These are phyloP conservation scores for Telfairia occidentalis DNA, from an alignment of 331 rosid genomes.

Conservation along the genomic window DNA sequence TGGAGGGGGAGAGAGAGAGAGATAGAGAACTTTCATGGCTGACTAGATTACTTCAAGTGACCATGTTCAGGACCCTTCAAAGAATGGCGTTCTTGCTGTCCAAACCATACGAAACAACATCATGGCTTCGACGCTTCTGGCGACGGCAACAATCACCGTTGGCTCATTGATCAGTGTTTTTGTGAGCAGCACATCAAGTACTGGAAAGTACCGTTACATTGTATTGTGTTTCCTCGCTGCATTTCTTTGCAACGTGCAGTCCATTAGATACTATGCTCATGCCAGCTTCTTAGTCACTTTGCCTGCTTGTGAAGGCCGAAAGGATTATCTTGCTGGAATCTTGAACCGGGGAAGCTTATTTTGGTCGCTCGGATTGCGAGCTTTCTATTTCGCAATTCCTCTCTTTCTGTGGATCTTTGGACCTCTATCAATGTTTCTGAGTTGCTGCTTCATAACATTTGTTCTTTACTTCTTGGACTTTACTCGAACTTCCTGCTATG, in stretches of 20 bases:
- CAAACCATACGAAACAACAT: constrained; percentile 84
- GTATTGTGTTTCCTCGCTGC: constrained; percentile 66
- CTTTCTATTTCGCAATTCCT: constrained; percentile 65
- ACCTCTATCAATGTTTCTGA: constrained; percentile 61
- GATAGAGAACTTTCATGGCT: not conserved
- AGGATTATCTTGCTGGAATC: constrained; percentile 38
- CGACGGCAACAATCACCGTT: constrained; percentile 67
- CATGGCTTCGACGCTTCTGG: constrained; percentile 72
- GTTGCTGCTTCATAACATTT: constrained; percentile 44
- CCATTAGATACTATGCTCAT: constrained; percentile 71
- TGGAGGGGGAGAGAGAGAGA: not conserved
- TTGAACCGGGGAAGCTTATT: constrained; percentile 57
- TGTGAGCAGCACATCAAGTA: constrained; percentile 30
- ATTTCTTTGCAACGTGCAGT: constrained; percentile 69
- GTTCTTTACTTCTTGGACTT: constrained; percentile 70
- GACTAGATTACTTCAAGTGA: not conserved
- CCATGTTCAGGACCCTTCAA: constrained; percentile 61
- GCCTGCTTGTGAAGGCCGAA: constrained; percentile 34
- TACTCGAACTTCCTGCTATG: constrained; percentile 38
- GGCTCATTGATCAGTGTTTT: constrained; percentile 62
- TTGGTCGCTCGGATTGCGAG: constrained; percentile 79
- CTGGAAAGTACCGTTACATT: constrained; percentile 45
- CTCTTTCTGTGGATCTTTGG: constrained; percentile 83
- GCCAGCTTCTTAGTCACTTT: constrained; percentile 69
- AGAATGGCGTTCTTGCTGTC: constrained; percentile 56